Percentiles rank a stretch among this genome's conserved stretches.
phyloP scores from a whole-genome alignment of 2,329 filamentous ascomycete genomes.

The Diplodia scrobiculata region DNA sequence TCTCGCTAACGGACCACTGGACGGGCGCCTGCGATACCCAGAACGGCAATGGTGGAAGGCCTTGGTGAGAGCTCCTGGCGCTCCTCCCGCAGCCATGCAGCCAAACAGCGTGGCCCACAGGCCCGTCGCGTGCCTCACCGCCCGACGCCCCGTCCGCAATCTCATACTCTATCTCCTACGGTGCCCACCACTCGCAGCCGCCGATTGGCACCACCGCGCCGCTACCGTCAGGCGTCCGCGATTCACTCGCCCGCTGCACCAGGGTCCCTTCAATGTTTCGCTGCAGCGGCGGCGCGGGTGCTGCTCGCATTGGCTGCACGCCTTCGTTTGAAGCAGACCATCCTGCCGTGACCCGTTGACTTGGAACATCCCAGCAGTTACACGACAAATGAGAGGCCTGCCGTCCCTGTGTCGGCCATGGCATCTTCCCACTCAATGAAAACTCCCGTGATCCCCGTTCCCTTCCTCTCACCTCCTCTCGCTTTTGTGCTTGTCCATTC shows the following conservation, averaged over 20 bases:
- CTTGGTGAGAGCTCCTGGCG: constrained; percentile 6
- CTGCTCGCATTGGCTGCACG: constrained; percentile 17
- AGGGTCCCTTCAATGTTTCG: constrained; percentile 15
- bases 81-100: not conserved
- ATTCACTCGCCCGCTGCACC: not conserved
- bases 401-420: not conserved
- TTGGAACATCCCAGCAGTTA: constrained; percentile 21
- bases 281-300: not conserved
- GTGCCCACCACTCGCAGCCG: not conserved
- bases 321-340: constrained; percentile 7
- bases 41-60: constrained; percentile 3
- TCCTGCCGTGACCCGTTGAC: constrained; percentile 1
- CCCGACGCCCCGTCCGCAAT: constrained; percentile 1
- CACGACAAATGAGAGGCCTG: constrained; percentile 16
- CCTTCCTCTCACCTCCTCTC: not conserved
- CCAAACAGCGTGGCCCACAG: not conserved
- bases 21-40: not conserved
- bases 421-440: not conserved
- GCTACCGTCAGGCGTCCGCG: not conserved
- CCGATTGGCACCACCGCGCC: constrained; percentile 2
- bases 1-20: constrained; percentile 19
- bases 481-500: not conserved
- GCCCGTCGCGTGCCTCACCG: not conserved
- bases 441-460: constrained; percentile 14
- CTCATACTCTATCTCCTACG: constrained; percentile 15